phyloP scores from a whole-genome alignment of 2,329 filamentous ascomycete species.

The Cercospora zeae-maydis region DNA sequence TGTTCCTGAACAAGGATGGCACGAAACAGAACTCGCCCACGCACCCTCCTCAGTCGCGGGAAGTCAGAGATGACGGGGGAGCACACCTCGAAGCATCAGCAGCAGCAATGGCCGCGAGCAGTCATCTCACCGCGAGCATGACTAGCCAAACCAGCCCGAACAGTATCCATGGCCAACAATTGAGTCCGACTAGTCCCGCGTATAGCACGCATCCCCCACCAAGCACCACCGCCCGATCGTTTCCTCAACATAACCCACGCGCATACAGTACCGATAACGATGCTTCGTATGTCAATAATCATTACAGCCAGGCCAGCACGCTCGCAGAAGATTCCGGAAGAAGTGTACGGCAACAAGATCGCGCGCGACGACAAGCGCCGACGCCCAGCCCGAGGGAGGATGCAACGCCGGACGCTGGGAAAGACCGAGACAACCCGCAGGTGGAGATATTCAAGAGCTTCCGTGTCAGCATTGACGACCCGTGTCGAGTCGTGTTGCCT shows the following conservation, averaged over 20 bases:
- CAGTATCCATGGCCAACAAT: slow-evolving; percentile 38
- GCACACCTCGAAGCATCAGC: slow-evolving; percentile 48
- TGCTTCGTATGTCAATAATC: slow-evolving; percentile 26
- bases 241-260: slow-evolving; percentile 26
- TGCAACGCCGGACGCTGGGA: slow-evolving; percentile 25
- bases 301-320: slow-evolving; percentile 30
- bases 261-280: slow-evolving; percentile 23
- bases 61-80: slow-evolving; percentile 34
- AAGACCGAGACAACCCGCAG: slow-evolving; percentile 43
- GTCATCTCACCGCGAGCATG: slow-evolving; percentile 50
- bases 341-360: slow-evolving; percentile 25
- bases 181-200: slow-evolving; percentile 50
- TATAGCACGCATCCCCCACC: slow-evolving; percentile 38
- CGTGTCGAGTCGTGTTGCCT: slow-evolving; percentile 93
- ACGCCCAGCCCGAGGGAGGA: slow-evolving; percentile 34
- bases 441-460: slow-evolving; percentile 99
- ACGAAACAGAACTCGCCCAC: slow-evolving; percentile 52
- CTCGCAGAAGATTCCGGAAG: slow-evolving; percentile 18
- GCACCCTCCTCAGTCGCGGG: slow-evolving; percentile 38
- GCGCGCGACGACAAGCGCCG: slow-evolving; percentile 30
- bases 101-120: slow-evolving; percentile 50
- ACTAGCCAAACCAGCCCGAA: slow-evolving; percentile 42
- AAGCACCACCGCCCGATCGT: slow-evolving; percentile 31
- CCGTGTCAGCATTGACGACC: slow-evolving; percentile 95
- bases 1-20: slow-evolving; percentile 44